phyloP scores from a whole-genome alignment of 2,329 filamentous ascomycete genomes.

The Penicillium italicum region DNA sequence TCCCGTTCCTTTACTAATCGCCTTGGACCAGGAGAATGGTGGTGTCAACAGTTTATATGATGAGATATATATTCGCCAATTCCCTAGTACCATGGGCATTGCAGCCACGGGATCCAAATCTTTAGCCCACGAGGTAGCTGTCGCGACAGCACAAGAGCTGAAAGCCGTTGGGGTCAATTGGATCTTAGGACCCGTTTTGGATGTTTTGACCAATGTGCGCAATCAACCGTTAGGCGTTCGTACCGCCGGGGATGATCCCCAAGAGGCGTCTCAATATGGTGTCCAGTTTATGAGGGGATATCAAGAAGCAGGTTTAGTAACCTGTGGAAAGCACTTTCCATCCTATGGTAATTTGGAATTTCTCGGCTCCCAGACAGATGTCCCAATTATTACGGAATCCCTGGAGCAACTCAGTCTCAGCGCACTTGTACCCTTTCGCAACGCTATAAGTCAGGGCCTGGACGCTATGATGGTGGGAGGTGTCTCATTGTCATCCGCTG shows the following conservation, averaged over 20 bases:
- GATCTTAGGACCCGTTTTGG: slow-evolving; percentile 88
- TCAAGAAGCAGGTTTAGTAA: slow-evolving; percentile 82
- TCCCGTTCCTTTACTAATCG: slow-evolving; percentile 82
- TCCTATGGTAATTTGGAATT: slow-evolving; percentile 96
- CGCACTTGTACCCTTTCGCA: slow-evolving; percentile 85
- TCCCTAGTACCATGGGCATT: slow-evolving; percentile 93
- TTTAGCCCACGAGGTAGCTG: slow-evolving; percentile 83
- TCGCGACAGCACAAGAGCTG: slow-evolving; percentile 88
- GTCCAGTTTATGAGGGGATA: slow-evolving; percentile 90
- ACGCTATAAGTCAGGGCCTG: slow-evolving; percentile 79
- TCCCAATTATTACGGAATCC: slow-evolving; percentile 93
- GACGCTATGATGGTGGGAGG: slow-evolving; percentile 96
- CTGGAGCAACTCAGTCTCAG: slow-evolving; percentile 89
- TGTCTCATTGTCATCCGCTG: slow-evolving; percentile 84
- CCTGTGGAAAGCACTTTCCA: slow-evolving; percentile 93
- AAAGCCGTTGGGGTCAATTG: slow-evolving; percentile 92
- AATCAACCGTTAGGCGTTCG: slow-evolving; percentile 88
- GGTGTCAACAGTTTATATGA: slow-evolving; percentile 96
- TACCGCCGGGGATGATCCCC: slow-evolving; percentile 86
- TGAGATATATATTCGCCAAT: slow-evolving; percentile 92
- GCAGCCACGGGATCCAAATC: slow-evolving; percentile 86
- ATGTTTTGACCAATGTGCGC: slow-evolving; percentile 88
- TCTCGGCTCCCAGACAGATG: slow-evolving; percentile 81
- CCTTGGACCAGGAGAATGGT: slow-evolving; percentile 94
- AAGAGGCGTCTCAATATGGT: slow-evolving; percentile 89